Base-by-base conservation (phyloP, 2,329 filamentous ascomycete species). In the Aspergillus japonicus region DNA sequence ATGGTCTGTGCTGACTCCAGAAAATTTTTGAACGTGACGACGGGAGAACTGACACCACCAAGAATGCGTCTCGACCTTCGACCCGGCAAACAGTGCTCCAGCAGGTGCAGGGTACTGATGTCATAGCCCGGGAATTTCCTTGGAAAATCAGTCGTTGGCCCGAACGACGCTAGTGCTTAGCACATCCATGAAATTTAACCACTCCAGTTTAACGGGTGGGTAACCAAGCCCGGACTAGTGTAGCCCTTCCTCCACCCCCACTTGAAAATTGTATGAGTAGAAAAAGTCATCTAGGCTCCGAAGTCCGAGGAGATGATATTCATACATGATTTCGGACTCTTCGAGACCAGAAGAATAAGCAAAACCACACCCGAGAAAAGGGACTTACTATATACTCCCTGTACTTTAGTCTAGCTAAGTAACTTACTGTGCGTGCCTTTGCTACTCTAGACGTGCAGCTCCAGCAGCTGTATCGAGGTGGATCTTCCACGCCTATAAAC, bases 1-100 rank as follows among this genome's bases (percentile, higher is more conserved):
- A 16, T 57, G 53, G 55, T 57, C 55, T 44, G 55, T 51, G 55
- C 55, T 23, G 48, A 26, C 55, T 47, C 39, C 14, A 42, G 14
- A 42, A 14, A 42, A 19, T 42, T 42, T 42, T 48, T n/a, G n/a
- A 48, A 44, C 33, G 39, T 47, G 49, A 44, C 49, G 55, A 57
- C 26, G 23, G 31, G 39, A 19, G 39, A 39, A 21, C 14, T 57
- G 47, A 51, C 55, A 51, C n/a, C 47, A 21, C 42, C 33, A 42
- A 42, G 16, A 42, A 42, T 42, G 39, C 16, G 39, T 42, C 39
- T 42, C 39, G 39, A 42, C 39, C 16, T 7, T n/a, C 16, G 14
- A 42, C 39, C 33, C 39, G 39, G 44, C n/a, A 23, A 50, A 21
- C 26, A 42, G 47, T 51, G 33, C 23, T 11, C 19, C 23, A 24